Base-by-base conservation (phyloP, 208 protist genomes). In the Wallacemonas collosoma region DNA sequence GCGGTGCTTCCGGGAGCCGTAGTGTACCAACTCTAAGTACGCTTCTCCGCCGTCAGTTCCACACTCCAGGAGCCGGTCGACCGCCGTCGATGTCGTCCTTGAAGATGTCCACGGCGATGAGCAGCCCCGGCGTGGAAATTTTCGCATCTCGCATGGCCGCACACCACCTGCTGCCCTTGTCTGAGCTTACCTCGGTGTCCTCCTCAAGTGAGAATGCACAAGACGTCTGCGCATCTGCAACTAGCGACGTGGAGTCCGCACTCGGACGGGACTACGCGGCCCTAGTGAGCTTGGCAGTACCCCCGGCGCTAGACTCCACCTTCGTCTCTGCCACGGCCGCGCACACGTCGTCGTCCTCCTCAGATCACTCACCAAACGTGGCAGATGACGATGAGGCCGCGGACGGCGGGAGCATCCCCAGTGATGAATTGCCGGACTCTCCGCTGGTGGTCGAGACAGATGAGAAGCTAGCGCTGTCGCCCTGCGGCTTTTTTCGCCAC, bases 1-100 rank as follows among this genome's bases (percentile, higher is more conserved):
- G 26, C 26, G 26, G 26, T 26, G 26, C 26, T 26, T 26, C 26
- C 26, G 26, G 0, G 26, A 26, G 26, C 26, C 7, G 36, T 15
- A 15, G 56, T 15, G 56, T 62, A 6, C 56, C 56, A 6, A 41
- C 14, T 15, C 56, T 62, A 3, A 62, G 56, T 15, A 15, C 8
- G 3, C 56, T 62, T 6, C 56, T 62, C 36, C 56, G 56, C 7
- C 56, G 15, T 14, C 56, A 62, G 56, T 62, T 62, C 56, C 6
- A 6, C 8, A 4, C 6, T 5, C 26, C 26, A 26, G 26, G 26
- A 26, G 26, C 26, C 26, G 26, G 26, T 26, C 26, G 26, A 0
- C 26, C 26, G 26, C 26, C 26, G 26, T 26, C 26, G 26, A 26
- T 26, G 26, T 26, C 26, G 26, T 26, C 26, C 26, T 26, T 26